Percentiles rank a stretch among this genome's conserved stretches.
These are phyloP conservation scores for Stagonosporopsis cucurbitacearum DNA, from an alignment of 2,329 filamentous ascomycete genomes.

Conservation along the genomic window DNA sequence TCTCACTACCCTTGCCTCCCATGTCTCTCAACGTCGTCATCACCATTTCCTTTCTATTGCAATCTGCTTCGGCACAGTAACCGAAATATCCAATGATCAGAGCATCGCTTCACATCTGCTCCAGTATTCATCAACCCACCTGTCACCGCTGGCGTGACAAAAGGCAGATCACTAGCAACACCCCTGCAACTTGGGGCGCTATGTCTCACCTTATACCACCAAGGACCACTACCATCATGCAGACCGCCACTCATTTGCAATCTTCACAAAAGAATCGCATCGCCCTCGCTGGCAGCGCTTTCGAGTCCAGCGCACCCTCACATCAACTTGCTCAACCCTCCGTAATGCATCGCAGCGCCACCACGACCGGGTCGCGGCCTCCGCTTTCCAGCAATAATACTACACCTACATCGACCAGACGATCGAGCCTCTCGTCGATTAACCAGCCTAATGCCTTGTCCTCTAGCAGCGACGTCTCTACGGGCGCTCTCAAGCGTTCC, in stretches of 20 bases:
- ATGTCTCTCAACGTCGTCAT: constrained; percentile 14
- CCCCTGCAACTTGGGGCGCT: constrained; percentile 20
- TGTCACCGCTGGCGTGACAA: constrained; percentile 20
- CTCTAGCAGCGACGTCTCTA: constrained; percentile 11
- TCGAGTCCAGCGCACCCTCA: constrained; percentile 11
- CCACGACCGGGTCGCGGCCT: constrained; percentile 15
- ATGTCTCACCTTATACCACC: constrained; percentile 29
- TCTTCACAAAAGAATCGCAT: constrained; percentile 24
- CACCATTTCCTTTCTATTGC: constrained; percentile 7
- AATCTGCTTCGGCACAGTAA: constrained; percentile 3
- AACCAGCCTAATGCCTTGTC: constrained; percentile 28
- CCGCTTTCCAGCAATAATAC: constrained; percentile 24
- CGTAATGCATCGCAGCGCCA: constrained; percentile 10
- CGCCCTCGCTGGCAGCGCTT: constrained; percentile 4
- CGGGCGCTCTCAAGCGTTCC: constrained; percentile 19
- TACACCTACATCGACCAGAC: constrained; percentile 26
- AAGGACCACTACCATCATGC: constrained; percentile 25
- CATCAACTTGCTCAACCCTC: constrained; percentile 3
- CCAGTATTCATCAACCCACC: constrained; percentile 22
- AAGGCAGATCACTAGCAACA: constrained; percentile 27
- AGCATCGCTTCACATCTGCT: constrained; percentile 7
- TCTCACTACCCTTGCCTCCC: constrained; percentile 5
- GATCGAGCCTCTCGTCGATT: constrained; percentile 21
- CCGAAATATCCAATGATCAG: constrained; percentile 4
- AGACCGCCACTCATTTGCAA: constrained; percentile 23